phyloP scores from a whole-genome alignment of 495 filamentous ascomycete species.

The Hyaloscypha bicolor region DNA sequence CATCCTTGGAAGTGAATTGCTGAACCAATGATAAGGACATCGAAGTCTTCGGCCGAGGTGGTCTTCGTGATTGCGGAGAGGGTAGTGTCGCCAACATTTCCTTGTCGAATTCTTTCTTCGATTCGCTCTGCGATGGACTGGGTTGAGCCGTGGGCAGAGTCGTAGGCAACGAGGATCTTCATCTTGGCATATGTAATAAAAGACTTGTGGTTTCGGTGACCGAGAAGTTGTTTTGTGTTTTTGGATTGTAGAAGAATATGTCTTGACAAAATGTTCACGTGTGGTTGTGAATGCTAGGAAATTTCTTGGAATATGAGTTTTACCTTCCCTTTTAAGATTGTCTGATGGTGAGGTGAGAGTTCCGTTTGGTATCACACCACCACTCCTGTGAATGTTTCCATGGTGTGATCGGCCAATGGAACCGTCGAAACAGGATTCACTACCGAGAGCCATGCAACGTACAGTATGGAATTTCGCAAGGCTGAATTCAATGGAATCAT shows the following conservation, averaged over 20 bases:
- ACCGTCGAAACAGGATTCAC: background rate
- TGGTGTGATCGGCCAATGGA: too few relatives aligned
- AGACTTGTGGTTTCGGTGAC: background rate
- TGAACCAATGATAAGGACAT: slow-evolving; percentile 6
- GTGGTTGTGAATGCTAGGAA: background rate
- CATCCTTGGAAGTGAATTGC: background rate
- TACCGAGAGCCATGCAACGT: background rate
- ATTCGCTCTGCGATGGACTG: slow-evolving; percentile 18
- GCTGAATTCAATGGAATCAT: background rate
- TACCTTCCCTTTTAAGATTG: background rate
- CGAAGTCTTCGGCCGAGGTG: background rate
- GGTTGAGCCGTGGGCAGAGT: background rate
- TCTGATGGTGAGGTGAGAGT: background rate
- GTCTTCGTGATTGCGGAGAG: background rate
- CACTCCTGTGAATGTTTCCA: background rate
- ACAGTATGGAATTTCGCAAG: background rate
- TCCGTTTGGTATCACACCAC: background rate
- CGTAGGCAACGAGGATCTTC: slow-evolving; percentile 14
- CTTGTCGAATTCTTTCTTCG: background rate
- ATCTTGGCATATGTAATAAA: background rate
- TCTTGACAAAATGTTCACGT: too few relatives aligned
- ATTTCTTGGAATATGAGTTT: background rate
- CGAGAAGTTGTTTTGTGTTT: background rate
- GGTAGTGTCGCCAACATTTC: background rate
- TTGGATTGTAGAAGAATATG: background rate